Conservation (phyloP, 139 green algal genomes). For the Dunaliella primolecta region DNA sequence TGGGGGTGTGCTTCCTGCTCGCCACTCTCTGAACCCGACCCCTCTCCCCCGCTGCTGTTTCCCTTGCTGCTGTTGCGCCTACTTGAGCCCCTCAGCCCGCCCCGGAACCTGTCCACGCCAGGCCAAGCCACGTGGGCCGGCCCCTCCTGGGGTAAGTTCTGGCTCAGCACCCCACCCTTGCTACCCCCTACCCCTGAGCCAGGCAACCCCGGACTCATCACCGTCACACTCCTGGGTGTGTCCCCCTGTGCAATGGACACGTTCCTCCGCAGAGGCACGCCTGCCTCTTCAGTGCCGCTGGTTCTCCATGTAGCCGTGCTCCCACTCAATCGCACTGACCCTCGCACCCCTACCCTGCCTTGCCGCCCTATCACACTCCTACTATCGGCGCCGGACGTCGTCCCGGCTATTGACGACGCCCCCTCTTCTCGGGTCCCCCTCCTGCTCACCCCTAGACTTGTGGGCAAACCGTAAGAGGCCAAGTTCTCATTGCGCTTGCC, state of each 20-base stretch:
- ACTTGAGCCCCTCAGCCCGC: neutral
- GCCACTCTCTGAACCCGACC: neutral
- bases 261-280: neutral
- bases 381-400: too few species aligned
- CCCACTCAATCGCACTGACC: neutral
- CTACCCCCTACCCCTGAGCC: neutral
- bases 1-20: neutral
- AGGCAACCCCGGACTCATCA: neutral
- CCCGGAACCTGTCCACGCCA: too few species aligned
- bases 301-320: neutral
- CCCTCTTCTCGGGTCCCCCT: too few species aligned
- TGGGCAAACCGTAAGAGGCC: too few species aligned
- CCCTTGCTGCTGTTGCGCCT: neutral
- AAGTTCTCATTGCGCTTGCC: too few species aligned
- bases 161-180: too few species aligned
- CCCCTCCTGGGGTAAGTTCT: too few species aligned
- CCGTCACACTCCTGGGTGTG: neutral
- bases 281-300: neutral
- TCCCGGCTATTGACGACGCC: too few species aligned
- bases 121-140: too few species aligned
- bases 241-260: neutral
- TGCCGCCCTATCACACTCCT: too few species aligned
- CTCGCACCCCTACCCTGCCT: too few species aligned
- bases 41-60: neutral
- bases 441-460: too few species aligned